Evolutionary conservation across 2,329 filamentous ascomycete species (phyloP), one percentile per base, ranked within the genome.

Genomic region (Hortaea werneckii): DNA sequence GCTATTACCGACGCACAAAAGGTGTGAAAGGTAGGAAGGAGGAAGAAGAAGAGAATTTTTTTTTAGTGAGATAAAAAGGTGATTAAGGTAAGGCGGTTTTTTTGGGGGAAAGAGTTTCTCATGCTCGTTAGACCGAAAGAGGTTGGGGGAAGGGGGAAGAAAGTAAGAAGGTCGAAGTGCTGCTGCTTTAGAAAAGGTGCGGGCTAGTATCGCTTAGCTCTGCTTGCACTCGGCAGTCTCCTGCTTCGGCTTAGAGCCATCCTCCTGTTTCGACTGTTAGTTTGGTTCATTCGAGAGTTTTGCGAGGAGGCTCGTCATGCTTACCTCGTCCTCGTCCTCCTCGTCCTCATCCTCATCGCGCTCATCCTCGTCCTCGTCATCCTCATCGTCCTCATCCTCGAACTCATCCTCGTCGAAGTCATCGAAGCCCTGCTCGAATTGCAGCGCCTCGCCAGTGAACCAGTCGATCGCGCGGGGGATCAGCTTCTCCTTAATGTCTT

Each of bases 401-500:
- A 85, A 87, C 53, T 87, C 86, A 52, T 83, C 85, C 59, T 83
- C 84, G 46, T 89, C 84, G 53, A 88, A 74, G 51, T 90, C 88
- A 45, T 94, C 85, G 35, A 90, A 85, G 50, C 95, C 70, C 67
- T 95, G 90, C 76, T 98, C 92, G 59, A 87, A 98, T 58, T 92
- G 89, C 53, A 98, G 82, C 57, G 92, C 92, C 73, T 98, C 92
- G 48, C 92, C 92, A 44, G 92, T 98, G 69, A 98, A 98, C 92
- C 92, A 98, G 71, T 98, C 92, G 60, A 98, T 92, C 47, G 94
- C 92, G 58, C 90, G 88, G 54, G 92, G 92, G 58, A 98, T 98
- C 55, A 98, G 79, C 76, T 98, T 98, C 79, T 98, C 92, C 76
- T 98, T 98, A 73, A 98, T 95, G 65, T 98, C 92, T 74, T 98